These are phyloP conservation scores for Cocos nucifera DNA, from an alignment of 176 grass and related monocot species.

Conservation along the genomic window DNA sequence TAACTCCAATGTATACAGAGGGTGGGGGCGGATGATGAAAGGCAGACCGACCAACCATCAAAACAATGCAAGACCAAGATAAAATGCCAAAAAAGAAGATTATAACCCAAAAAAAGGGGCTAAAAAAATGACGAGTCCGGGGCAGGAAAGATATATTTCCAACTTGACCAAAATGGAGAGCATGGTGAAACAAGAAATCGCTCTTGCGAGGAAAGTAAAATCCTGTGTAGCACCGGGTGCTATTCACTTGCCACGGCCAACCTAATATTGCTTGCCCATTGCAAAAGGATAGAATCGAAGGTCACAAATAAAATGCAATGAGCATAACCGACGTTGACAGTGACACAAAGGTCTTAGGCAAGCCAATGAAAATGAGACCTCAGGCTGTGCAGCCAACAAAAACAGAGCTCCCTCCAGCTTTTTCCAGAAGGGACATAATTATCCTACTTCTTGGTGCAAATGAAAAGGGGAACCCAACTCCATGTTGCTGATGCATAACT, in stretches of 20 bases:
- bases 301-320: no score
- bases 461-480: not conserved
- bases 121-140: not conserved
- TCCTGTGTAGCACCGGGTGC: not conserved
- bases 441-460: not conserved
- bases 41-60: not conserved
- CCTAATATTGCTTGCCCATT: not conserved
- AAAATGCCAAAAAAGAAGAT: conserved; percentile 10
- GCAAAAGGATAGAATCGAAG: not conserved
- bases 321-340: no score
- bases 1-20: not conserved
- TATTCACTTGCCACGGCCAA: not conserved
- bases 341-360: no score
- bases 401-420: not conserved
- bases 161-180: not conserved
- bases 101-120: not conserved
- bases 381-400: not conserved
- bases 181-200: not conserved
- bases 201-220: not conserved
- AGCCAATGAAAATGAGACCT: not conserved
- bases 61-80: conserved; percentile 3
- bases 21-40: not conserved
- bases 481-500: conserved; percentile 4
- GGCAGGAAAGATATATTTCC: not conserved
- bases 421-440: not conserved